Evolutionary conservation across 176 grass and related monocot species (phyloP).

Genomic region (Oryza punctata): DNA sequence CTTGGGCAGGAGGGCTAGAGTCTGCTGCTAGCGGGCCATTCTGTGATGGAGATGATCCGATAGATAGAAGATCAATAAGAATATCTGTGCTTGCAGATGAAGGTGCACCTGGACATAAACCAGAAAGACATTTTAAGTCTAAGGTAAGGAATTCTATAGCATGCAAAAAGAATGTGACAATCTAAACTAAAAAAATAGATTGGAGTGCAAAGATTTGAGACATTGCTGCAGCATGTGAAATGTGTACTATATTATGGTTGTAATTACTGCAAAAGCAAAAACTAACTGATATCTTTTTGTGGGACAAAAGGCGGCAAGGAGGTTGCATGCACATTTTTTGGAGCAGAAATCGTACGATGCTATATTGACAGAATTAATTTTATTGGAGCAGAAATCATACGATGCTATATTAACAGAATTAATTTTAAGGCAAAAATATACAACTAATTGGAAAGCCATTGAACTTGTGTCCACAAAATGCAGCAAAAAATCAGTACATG

Average conservation of each 20-base stretch:
- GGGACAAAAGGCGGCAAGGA: not conserved
- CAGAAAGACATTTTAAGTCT: conserved; percentile 5
- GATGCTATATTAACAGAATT: too few relatives aligned
- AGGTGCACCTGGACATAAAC: conserved; percentile 44
- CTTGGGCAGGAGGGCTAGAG: conserved; percentile 46
- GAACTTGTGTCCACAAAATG: too few relatives aligned
- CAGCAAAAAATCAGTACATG: not conserved
- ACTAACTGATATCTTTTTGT: not conserved
- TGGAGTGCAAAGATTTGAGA: conserved; percentile 26
- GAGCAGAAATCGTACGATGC: not conserved
- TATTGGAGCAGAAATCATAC: not conserved
- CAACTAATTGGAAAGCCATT: too few relatives aligned
- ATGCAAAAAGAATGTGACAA: conserved; percentile 9
- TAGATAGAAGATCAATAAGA: conserved; percentile 90
- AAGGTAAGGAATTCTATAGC: conserved; percentile 12
- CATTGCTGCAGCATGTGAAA: not conserved
- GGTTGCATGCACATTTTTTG: not conserved
- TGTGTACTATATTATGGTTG: not conserved
- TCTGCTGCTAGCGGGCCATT: conserved; percentile 45
- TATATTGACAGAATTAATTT: conserved; percentile 18
- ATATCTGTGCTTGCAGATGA: conserved; percentile 65
- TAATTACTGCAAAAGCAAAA: not conserved
- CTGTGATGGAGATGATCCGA: conserved; percentile 76
- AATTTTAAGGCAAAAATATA: too few relatives aligned
- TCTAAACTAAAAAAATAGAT: not conserved